Conservation (phyloP, 805 yeast species). For the Lipomyces mesembrius region DNA sequence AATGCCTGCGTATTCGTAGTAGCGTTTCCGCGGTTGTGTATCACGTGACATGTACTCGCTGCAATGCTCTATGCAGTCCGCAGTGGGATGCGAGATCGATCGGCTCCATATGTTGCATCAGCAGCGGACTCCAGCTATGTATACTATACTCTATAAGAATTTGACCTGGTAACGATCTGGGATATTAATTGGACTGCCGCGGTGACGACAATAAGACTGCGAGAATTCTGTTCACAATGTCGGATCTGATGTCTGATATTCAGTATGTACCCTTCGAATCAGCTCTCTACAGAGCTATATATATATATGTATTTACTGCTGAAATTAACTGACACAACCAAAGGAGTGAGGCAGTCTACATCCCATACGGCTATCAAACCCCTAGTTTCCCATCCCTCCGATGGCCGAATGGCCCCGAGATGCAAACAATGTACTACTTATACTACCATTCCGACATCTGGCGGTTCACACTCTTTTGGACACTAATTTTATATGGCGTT, state of each 20-base stretch:
- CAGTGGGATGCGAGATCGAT: too few species aligned
- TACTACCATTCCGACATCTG: constrained; percentile 77
- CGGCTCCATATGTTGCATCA: not conserved
- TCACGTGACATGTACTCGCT: not conserved
- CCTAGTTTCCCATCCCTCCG: constrained; percentile 82
- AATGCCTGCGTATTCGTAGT: not conserved
- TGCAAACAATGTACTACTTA: constrained; percentile 50
- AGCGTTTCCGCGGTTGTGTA: not conserved
- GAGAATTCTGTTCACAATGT: not conserved
- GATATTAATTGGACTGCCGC: not conserved
- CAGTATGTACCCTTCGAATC: not conserved
- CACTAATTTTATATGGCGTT: constrained; percentile 65
- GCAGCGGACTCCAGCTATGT: not conserved
- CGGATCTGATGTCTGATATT: not conserved
- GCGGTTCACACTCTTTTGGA: constrained; percentile 83
- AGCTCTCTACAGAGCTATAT: not conserved
- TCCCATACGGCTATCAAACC: constrained; percentile 79
- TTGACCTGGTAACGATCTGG: not conserved
- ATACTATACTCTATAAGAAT: not conserved
- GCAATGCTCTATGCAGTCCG: too few species aligned
- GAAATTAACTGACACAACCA: not conserved
- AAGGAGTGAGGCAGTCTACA: constrained; percentile 35
- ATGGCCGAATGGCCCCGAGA: constrained; percentile 62
- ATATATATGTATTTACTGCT: not conserved
- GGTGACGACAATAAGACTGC: not conserved